A percentile compares a stretch with the other conserved stretches of the same genome.
Conservation (phyloP, 495 filamentous ascomycete genomes). For the Aspergillus cavernicola region DNA sequence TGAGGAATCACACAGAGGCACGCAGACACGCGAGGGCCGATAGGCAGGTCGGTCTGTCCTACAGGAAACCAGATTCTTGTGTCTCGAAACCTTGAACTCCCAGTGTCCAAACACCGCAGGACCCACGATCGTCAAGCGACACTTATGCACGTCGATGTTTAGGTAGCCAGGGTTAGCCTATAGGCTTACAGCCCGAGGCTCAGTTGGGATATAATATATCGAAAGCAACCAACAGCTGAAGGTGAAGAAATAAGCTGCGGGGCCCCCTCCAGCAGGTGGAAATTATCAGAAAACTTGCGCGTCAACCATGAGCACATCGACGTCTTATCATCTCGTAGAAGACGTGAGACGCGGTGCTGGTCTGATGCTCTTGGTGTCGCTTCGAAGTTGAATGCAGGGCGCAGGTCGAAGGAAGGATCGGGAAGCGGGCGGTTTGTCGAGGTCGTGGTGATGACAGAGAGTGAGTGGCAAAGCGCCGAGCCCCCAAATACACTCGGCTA, state of each 20-base stretch:
- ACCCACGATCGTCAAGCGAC: slow-evolving; percentile 34
- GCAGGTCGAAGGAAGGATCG: neutral
- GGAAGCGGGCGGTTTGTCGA: neutral
- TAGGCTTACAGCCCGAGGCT: slow-evolving; percentile 30
- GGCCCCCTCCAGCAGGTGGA: slow-evolving; percentile 10
- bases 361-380: neutral
- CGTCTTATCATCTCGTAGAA: slow-evolving; percentile 5
- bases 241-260: slow-evolving; percentile 10
- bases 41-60: slow-evolving; percentile 11
- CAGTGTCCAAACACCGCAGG: slow-evolving; percentile 14
- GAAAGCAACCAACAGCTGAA: slow-evolving; percentile 1
- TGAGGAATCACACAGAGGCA: slow-evolving; percentile 10
- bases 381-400: slow-evolving; percentile 13
- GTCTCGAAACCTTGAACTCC: slow-evolving; percentile 13
- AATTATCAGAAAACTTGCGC: slow-evolving; percentile 12
- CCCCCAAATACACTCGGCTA: slow-evolving; percentile 1
- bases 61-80: slow-evolving; percentile 14
- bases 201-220: slow-evolving; percentile 9
- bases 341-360: neutral
- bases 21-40: slow-evolving; percentile 15
- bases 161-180: slow-evolving; percentile 23
- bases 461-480: slow-evolving; percentile 20
- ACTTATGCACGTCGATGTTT: slow-evolving; percentile 38
- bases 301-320: slow-evolving; percentile 11
- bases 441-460: slow-evolving; percentile 12